Evolutionary conservation across 2,329 filamentous ascomycete genomes (phyloP).

Genomic region (Diaporthe sp.): DNA sequence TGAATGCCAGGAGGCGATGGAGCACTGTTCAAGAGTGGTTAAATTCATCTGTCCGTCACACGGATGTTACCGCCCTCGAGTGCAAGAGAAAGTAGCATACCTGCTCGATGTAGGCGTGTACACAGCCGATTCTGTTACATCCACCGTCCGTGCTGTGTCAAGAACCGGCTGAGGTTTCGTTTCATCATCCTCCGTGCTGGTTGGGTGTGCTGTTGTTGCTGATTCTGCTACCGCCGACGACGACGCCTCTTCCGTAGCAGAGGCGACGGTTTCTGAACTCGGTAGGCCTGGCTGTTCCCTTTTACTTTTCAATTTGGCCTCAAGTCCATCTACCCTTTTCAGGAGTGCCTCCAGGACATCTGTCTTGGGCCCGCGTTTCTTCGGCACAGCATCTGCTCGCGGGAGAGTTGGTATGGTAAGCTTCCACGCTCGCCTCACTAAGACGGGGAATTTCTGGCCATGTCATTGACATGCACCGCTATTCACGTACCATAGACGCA

Average conservation of each 20-base stretch:
- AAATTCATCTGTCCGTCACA: constrained; percentile 25
- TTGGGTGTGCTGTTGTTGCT: constrained; percentile 46
- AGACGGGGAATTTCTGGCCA: not conserved
- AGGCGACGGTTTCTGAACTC: constrained; percentile 47
- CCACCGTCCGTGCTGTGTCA: constrained; percentile 53
- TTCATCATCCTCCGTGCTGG: constrained; percentile 51
- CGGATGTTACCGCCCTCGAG: not conserved
- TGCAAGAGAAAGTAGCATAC: constrained; percentile 47
- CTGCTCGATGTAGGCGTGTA: constrained; percentile 59
- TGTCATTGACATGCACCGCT: not conserved
- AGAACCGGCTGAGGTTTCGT: constrained; percentile 56
- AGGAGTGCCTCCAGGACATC: constrained; percentile 88
- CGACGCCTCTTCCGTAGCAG: constrained; percentile 45
- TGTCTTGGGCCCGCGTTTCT: constrained; percentile 91
- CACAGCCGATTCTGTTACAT: constrained; percentile 55
- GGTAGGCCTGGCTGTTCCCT: constrained; percentile 50
- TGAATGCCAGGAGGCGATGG: constrained; percentile 61
- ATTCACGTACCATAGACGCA: constrained; percentile 83
- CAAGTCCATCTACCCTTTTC: constrained; percentile 87
- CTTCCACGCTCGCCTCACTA: not conserved
- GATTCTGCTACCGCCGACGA: constrained; percentile 38
- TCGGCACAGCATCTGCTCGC: constrained; percentile 82
- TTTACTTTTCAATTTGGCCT: constrained; percentile 82
- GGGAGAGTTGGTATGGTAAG: constrained; percentile 26
- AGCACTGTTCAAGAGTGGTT: constrained; percentile 54